phyloP scores from a whole-genome alignment of 116 monocot genomes.

The Posidonia oceanica region DNA sequence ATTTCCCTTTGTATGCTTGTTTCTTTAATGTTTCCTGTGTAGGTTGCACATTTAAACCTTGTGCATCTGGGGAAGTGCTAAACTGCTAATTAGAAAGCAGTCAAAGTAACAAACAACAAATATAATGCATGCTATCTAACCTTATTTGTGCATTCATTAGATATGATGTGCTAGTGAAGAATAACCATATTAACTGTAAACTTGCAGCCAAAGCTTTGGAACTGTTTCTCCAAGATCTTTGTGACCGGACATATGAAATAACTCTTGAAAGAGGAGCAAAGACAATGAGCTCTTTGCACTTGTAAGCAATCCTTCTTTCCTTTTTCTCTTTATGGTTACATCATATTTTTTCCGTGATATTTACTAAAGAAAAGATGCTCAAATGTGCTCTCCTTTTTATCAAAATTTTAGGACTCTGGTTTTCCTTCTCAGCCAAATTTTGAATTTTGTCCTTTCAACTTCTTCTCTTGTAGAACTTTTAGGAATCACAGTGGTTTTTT shows the following conservation, averaged over 20 bases:
- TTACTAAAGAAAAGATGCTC: neutral
- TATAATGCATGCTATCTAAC: no score
- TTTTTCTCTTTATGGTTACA: neutral
- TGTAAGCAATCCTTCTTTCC: conserved; percentile 41
- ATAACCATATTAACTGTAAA: neutral
- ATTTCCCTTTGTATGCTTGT: no score
- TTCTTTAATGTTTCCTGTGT: no score
- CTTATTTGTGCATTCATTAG: neutral
- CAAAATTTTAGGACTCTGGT: neutral
- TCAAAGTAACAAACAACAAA: no score
- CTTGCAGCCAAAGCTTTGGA: conserved; percentile 92
- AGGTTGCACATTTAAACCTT: no score
- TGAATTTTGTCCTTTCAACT: neutral
- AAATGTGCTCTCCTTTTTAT: neutral
- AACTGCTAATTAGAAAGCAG: no score
- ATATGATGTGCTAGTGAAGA: neutral
- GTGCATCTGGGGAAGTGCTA: no score
- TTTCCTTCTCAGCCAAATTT: neutral
- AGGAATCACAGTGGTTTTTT: no score
- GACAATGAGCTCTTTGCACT: conserved; percentile 79
- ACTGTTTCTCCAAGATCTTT: conserved; percentile 91
- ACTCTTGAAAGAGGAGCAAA: conserved; percentile 85
- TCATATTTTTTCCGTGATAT: neutral
- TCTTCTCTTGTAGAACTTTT: no score
- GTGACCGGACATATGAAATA: conserved; percentile 86